phyloP scores from a whole-genome alignment of 2,329 filamentous ascomycete genomes.

The Pseudogymnoascus sp. region DNA sequence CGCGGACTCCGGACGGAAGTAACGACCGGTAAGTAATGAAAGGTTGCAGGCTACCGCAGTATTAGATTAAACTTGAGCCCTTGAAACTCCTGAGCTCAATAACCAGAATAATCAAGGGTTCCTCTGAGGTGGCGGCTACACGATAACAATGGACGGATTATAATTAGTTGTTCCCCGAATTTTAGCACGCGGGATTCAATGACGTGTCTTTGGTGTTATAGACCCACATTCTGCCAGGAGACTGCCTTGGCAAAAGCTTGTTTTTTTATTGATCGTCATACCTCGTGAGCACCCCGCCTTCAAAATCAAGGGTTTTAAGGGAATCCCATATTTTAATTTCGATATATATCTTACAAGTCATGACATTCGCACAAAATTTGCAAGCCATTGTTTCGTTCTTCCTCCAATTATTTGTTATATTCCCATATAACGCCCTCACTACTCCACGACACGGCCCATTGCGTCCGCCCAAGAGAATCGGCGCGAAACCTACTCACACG shows the following conservation, averaged over 20 bases:
- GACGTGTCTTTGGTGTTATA: background rate
- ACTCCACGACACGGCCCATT: slow-evolving; percentile 24
- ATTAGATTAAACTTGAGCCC: background rate
- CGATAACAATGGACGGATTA: background rate
- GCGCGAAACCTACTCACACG: background rate
- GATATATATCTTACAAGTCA: slow-evolving; percentile 1
- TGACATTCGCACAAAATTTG: slow-evolving; percentile 17
- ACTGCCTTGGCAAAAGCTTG: background rate
- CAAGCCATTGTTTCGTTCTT: slow-evolving; percentile 21
- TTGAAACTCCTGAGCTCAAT: background rate
- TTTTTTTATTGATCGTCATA: background rate
- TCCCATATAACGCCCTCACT: slow-evolving; percentile 30
- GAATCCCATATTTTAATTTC: background rate
- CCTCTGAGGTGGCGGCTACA: background rate
- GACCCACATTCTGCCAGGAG: background rate
- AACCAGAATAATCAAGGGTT: background rate
- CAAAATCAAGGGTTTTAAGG: background rate
- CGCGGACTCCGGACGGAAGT: too few species aligned
- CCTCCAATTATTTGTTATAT: slow-evolving; percentile 29
- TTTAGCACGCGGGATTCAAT: background rate
- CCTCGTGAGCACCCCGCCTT: background rate
- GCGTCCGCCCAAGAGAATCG: slow-evolving; percentile 3
- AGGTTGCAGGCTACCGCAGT: background rate
- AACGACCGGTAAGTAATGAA: too few species aligned
- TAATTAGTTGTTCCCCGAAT: background rate